Evolutionary conservation across 1,284 basidiomycete species (phyloP).

Genomic region (Malassezia dermatis): DNA sequence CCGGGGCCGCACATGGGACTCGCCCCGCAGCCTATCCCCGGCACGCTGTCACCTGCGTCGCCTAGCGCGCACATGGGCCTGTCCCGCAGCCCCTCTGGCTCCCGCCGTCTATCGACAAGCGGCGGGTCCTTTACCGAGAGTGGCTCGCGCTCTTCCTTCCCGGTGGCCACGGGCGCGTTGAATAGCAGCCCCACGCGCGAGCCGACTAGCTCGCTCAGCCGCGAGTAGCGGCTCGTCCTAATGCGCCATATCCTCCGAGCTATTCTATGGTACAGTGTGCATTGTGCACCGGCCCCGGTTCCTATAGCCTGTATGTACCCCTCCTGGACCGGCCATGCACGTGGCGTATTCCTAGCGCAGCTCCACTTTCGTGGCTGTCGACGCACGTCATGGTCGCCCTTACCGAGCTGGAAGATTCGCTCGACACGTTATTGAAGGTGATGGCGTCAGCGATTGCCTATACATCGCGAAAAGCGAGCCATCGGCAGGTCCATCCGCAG

Average conservation of each 20-base stretch:
- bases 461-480: conserved; percentile 29
- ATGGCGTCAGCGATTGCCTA: conserved; percentile 34
- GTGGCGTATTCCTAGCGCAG: not conserved
- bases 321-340: not conserved
- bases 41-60: not conserved
- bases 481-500: conserved; percentile 17
- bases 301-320: not conserved
- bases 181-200: conserved; percentile 11
- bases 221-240: not conserved
- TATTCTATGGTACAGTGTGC: not conserved
- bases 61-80: conserved; percentile 9
- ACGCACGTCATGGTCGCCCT: conserved; percentile 23
- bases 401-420: conserved; percentile 25
- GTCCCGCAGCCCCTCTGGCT: conserved; percentile 8
- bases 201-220: conserved; percentile 11
- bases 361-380: conserved; percentile 1
- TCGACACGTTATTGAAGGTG: conserved; percentile 30
- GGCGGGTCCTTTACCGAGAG: conserved; percentile 4
- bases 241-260: not conserved
- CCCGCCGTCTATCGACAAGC: not conserved
- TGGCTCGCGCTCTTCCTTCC: conserved; percentile 12
- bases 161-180: conserved; percentile 6
- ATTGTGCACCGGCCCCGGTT: not conserved
- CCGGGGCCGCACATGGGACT: conserved; percentile 6
- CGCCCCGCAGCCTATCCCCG: not conserved